Percentiles rank a stretch among this genome's conserved stretches.
Conservation (phyloP, 176 grass and related monocot genomes). For the Carex kokanica region DNA sequence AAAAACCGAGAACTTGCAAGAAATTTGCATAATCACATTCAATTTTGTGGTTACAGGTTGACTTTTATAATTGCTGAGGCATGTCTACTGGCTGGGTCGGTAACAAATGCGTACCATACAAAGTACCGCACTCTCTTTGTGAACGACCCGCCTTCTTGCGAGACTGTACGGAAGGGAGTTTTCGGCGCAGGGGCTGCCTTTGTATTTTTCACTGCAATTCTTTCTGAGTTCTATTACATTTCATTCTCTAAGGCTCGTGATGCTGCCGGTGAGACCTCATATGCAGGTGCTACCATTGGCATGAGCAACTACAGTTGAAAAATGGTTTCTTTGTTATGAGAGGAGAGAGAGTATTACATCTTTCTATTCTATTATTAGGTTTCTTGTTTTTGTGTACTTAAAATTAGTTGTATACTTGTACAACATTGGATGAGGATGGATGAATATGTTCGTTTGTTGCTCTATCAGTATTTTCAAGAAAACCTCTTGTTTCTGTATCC, state of each 20-base stretch:
- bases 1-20: background rate
- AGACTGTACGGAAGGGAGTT: conserved; percentile 79
- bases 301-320: conserved; percentile 67
- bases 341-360: conserved; percentile 7
- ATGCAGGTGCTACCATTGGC: conserved; percentile 52
- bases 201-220: conserved; percentile 75
- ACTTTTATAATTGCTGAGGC: conserved; percentile 69
- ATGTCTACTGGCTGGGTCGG: conserved; percentile 71
- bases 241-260: conserved; percentile 55
- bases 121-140: conserved; percentile 53
- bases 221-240: conserved; percentile 80
- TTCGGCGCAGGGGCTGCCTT: conserved; percentile 84
- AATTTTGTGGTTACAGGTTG: conserved; percentile 40
- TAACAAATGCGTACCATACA: conserved; percentile 86
- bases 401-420: background rate
- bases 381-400: background rate
- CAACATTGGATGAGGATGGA: background rate
- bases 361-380: conserved; percentile 16
- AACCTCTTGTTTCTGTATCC: background rate
- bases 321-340: background rate
- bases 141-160: conserved; percentile 45
- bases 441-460: background rate
- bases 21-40: background rate
- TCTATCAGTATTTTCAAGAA: background rate
- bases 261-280: conserved; percentile 33